phyloP scores from a whole-genome alignment of 106 monocot genomes.

The Apostasia shenzhenica region DNA sequence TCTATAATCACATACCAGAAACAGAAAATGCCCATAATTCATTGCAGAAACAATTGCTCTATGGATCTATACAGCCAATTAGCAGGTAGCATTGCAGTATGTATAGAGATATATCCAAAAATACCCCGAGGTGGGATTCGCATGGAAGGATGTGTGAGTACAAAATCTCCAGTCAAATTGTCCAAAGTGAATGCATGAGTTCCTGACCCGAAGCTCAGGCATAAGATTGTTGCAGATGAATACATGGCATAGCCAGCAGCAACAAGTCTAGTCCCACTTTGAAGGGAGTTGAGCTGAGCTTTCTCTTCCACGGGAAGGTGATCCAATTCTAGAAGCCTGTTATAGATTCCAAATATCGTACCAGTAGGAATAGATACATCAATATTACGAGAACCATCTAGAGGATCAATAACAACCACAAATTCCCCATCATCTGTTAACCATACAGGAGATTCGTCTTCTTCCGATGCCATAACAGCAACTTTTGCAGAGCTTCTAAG shows the following conservation, averaged over 20 bases:
- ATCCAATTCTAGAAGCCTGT: constrained; percentile 70
- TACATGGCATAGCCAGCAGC: constrained; percentile 91
- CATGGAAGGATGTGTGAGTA: constrained; percentile 76
- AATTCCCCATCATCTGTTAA: constrained; percentile 60
- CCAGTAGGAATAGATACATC: constrained; percentile 98
- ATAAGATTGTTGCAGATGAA: constrained; percentile 91
- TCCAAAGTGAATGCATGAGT: constrained; percentile 92
- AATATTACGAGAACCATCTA: constrained; percentile 98
- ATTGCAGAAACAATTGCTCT: too few species aligned
- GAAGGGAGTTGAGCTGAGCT: constrained; percentile 83
- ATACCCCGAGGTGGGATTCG: constrained; percentile 72
- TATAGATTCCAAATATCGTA: constrained; percentile 93
- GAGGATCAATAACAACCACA: constrained; percentile 86
- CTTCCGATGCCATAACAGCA: constrained; percentile 91
- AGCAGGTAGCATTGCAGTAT: too few species aligned
- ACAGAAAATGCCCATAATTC: too few species aligned
- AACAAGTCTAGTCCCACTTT: constrained; percentile 71
- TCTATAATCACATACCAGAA: too few species aligned
- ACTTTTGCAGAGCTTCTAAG: constrained; percentile 73
- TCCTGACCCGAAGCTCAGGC: constrained; percentile 82
- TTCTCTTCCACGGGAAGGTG: constrained; percentile 76
- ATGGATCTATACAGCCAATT: too few species aligned
- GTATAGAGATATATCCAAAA: neutral
- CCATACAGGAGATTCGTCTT: constrained; percentile 78
- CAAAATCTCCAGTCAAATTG: constrained; percentile 75